These are phyloP conservation scores for Beauveria medogensis DNA, from an alignment of 2,329 filamentous ascomycete genomes.

Conservation along the genomic window DNA sequence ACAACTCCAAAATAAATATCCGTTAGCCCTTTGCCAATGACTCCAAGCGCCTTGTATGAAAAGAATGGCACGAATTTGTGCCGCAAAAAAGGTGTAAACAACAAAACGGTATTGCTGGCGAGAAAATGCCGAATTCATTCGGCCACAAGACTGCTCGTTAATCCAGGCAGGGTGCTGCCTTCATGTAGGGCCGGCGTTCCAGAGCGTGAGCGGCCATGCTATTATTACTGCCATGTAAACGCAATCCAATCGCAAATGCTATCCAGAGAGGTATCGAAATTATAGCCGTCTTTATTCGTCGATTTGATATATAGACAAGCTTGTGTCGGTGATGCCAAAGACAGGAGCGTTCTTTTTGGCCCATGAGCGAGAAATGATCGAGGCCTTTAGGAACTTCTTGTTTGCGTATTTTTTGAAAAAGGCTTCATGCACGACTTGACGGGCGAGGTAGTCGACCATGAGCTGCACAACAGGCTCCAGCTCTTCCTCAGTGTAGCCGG, in stretches of 20 bases:
- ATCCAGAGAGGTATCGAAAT: conserved; percentile 11
- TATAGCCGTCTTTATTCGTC: conserved; percentile 13
- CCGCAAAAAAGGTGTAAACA: conserved; percentile 24
- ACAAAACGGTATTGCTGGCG: conserved; percentile 22
- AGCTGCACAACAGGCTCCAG: conserved; percentile 86
- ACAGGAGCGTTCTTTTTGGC: conserved; percentile 67
- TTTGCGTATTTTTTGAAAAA: conserved; percentile 99
- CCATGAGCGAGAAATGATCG: conserved; percentile 86
- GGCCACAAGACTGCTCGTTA: conserved; percentile 19
- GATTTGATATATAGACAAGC: conserved; percentile 43
- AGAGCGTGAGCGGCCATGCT: conserved; percentile 11
- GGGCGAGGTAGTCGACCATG: conserved; percentile 93
- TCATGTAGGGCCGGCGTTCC: conserved; percentile 5
- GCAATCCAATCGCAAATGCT: conserved; percentile 22
- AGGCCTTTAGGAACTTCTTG: conserved; percentile 98
- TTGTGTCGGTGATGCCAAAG: conserved; percentile 46
- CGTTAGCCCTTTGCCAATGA: conserved; percentile 27
- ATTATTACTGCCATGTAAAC: conserved; percentile 27
- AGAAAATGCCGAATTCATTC: conserved; percentile 18
- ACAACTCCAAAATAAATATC: conserved; percentile 31
- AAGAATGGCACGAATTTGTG: conserved; percentile 26
- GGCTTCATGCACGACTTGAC: conserved; percentile 85
- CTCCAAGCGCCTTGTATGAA: conserved; percentile 35
- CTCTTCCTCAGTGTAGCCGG: conserved; percentile 87
- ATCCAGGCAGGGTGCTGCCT: conserved; percentile 19